phyloP scores from a whole-genome alignment of 371 early-diverging fungal genomes.

The Rhizopus stolonifer region DNA sequence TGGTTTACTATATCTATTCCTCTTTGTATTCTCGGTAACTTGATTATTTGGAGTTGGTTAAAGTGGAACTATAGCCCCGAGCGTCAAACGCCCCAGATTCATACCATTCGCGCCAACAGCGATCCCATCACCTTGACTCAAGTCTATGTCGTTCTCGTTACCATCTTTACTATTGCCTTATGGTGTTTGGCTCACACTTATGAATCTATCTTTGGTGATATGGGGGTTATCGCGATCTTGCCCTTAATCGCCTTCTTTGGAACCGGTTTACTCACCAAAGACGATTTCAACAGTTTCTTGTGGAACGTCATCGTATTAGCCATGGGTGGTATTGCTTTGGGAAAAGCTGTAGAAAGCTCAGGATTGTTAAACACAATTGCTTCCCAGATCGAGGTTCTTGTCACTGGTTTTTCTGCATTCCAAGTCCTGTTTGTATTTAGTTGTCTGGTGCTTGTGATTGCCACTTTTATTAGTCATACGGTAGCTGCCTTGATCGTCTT shows the following conservation, averaged over 20 bases:
- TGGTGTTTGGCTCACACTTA: slow-evolving; percentile 74
- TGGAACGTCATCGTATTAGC: slow-evolving; percentile 86
- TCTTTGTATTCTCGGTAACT: slow-evolving; percentile 60
- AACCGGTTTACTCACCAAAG: slow-evolving; percentile 74
- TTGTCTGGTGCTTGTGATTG: slow-evolving; percentile 70
- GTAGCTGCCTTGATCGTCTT: slow-evolving; percentile 86
- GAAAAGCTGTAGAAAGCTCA: slow-evolving; percentile 77
- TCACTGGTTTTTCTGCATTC: slow-evolving; percentile 68
- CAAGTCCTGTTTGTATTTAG: slow-evolving; percentile 70
- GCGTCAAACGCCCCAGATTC: slow-evolving; percentile 56
- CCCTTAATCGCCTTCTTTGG: slow-evolving; percentile 84
- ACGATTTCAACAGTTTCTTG: slow-evolving; percentile 79
- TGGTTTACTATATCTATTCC: slow-evolving; percentile 68
- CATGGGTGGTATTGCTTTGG: slow-evolving; percentile 85
- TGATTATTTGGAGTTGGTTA: slow-evolving; percentile 69
- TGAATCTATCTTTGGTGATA: slow-evolving; percentile 70
- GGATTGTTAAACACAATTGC: slow-evolving; percentile 81
- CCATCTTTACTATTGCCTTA: slow-evolving; percentile 67
- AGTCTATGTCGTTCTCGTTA: slow-evolving; percentile 61
- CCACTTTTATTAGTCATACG: slow-evolving; percentile 95
- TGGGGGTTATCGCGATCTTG: slow-evolving; percentile 80
- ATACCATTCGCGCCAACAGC: slow-evolving; percentile 53
- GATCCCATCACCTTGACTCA: slow-evolving; percentile 65
- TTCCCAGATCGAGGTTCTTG: slow-evolving; percentile 56
- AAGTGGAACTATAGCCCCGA: slow-evolving; percentile 65